Percentiles rank a stretch among this genome's conserved stretches.
These are phyloP conservation scores for Pseudogymnoascus sp. DNA, from an alignment of 2,329 filamentous ascomycete genomes.

Conservation along the genomic window DNA sequence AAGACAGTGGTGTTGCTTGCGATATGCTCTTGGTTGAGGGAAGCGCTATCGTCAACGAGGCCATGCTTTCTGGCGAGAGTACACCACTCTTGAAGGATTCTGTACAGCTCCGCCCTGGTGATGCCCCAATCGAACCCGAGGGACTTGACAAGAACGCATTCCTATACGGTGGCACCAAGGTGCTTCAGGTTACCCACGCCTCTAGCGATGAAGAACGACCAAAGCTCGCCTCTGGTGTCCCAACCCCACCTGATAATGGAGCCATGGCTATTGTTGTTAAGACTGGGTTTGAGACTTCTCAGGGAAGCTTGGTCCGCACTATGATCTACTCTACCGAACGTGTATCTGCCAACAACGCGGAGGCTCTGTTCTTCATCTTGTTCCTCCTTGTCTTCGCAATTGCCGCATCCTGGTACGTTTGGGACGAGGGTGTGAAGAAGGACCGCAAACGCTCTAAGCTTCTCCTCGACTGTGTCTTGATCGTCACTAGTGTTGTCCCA, in stretches of 20 bases:
- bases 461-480: constrained; percentile 91
- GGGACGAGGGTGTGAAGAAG: constrained; percentile 89
- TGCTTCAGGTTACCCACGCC: constrained; percentile 87
- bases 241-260: constrained; percentile 81
- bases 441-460: constrained; percentile 97
- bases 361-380: constrained; percentile 94
- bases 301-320: constrained; percentile 92
- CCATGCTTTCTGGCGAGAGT: constrained; percentile 97
- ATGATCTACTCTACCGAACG: constrained; percentile 99
- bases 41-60: constrained; percentile 95
- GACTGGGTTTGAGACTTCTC: constrained; percentile 97
- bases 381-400: constrained; percentile 95
- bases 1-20: constrained; percentile 92
- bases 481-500: constrained; percentile 96
- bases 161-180: constrained; percentile 94
- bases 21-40: constrained; percentile 95
- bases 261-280: constrained; percentile 91
- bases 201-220: constrained; percentile 66
- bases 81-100: constrained; percentile 96
- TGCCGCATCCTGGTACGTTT: constrained; percentile 97
- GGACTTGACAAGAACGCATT: constrained; percentile 95
- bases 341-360: constrained; percentile 95
- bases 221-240: constrained; percentile 66
- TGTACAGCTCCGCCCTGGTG: constrained; percentile 75
- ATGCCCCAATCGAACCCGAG: constrained; percentile 75